Conservation (phyloP, 331 rosid genomes). For the Cydonia oblonga region DNA sequence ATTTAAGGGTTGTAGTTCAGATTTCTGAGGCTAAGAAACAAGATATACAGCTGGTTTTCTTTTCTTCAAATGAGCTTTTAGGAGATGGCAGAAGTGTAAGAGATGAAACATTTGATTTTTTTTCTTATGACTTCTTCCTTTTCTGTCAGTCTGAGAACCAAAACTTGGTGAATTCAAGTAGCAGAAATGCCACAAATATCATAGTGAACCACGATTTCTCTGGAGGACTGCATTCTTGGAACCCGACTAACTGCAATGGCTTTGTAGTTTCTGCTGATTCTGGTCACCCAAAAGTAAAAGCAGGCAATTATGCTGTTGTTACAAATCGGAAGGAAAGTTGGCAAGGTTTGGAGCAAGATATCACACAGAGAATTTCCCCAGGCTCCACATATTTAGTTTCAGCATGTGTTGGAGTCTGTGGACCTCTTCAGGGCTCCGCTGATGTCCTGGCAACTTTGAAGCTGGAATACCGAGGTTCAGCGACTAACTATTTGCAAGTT, state of each 20-base stretch:
- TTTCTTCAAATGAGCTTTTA: not conserved
- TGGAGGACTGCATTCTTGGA: slow-evolving; percentile 68
- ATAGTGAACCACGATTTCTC: slow-evolving; percentile 70
- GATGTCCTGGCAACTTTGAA: slow-evolving; percentile 82
- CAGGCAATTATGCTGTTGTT: slow-evolving; percentile 49
- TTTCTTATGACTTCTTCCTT: not conserved
- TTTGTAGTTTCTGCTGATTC: slow-evolving; percentile 39
- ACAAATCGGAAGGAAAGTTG: slow-evolving; percentile 69
- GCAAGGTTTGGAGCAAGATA: slow-evolving; percentile 96
- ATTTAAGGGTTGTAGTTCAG: not conserved
- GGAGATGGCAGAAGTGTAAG: not conserved
- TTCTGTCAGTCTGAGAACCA: slow-evolving; percentile 11
- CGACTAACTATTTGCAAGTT: slow-evolving; percentile 47
- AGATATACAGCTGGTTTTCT: not conserved
- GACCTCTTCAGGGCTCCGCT: slow-evolving; percentile 38
- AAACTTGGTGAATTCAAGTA: slow-evolving; percentile 11
- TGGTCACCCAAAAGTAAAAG: slow-evolving; percentile 18
- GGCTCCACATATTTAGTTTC: slow-evolving; percentile 58
- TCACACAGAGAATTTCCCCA: slow-evolving; percentile 40
- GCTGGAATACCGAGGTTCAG: slow-evolving; percentile 45
- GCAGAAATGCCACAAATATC: slow-evolving; percentile 35
- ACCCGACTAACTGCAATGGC: slow-evolving; percentile 58
- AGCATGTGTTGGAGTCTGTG: slow-evolving; percentile 69
- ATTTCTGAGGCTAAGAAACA: not conserved
- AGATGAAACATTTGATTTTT: too few species aligned